Evolutionary conservation across 345 rosid genomes (phyloP).

Genomic region (Raphanus sativus): DNA sequence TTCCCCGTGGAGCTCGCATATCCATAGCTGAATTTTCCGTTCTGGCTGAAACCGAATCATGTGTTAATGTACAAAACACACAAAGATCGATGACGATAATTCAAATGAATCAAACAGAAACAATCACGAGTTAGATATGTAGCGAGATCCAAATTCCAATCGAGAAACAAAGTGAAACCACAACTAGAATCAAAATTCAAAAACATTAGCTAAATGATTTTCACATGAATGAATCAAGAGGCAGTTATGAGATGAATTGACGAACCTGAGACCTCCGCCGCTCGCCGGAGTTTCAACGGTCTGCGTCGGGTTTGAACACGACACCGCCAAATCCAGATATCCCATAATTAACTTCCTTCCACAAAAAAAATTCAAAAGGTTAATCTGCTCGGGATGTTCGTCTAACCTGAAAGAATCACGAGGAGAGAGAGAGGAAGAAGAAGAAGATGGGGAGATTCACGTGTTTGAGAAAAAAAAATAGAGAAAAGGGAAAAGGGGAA

Average conservation of each 20-base stretch:
- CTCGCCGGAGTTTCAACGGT: constrained; percentile 68
- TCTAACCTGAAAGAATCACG: constrained; percentile 9
- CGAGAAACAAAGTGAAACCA: not conserved
- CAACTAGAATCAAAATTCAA: not conserved
- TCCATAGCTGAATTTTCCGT: constrained; percentile 95
- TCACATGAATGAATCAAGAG: not conserved
- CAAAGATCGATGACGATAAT: not conserved
- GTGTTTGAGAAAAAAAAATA: not conserved
- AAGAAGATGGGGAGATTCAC: not conserved
- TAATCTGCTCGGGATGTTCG: not conserved
- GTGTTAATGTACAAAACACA: not conserved
- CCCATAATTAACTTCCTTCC: constrained; percentile 16
- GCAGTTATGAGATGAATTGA: constrained; percentile 5
- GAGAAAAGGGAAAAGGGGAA: not conserved
- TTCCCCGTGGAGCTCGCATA: constrained; percentile 96
- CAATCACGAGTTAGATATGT: not conserved
- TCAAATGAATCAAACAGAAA: not conserved
- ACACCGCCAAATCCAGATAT: constrained; percentile 33
- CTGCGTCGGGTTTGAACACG: constrained; percentile 21
- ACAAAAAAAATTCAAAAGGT: constrained; percentile 3
- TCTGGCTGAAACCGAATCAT: constrained; percentile 54
- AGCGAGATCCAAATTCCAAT: not conserved
- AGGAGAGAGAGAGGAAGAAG: not conserved
- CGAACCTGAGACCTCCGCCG: constrained; percentile 86
- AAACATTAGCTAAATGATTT: not conserved